Conservation (phyloP, 2,329 filamentous ascomycete species). For the Rhinocladiella mackenziei region DNA sequence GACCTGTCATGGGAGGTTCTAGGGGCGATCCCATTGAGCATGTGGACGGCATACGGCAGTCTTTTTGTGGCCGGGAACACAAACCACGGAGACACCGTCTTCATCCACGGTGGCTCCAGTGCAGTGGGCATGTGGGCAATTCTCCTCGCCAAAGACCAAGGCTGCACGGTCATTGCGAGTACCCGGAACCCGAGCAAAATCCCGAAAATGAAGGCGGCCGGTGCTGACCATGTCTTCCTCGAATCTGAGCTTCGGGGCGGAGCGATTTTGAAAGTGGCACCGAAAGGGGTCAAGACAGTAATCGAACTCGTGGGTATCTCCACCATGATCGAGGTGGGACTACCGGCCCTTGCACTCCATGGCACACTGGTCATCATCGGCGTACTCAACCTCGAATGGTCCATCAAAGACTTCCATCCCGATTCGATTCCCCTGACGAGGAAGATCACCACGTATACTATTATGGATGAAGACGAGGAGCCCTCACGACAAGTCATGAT, state of each 20-base stretch:
- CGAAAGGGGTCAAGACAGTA: conserved; percentile 4
- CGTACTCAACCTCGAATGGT: background rate
- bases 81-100: background rate
- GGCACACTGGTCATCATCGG: background rate
- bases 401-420: background rate
- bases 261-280: background rate
- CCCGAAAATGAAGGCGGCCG: background rate
- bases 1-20: conserved; percentile 1
- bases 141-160: conserved; percentile 4
- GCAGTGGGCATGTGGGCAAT: conserved; percentile 3
- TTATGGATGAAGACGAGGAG: background rate
- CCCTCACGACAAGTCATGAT: background rate
- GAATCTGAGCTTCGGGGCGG: background rate
- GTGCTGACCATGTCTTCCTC: conserved; percentile 1
- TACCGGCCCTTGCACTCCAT: background rate
- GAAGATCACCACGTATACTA: background rate
- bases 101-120: conserved; percentile 2
- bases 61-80: background rate
- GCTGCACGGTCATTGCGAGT: conserved; percentile 1
- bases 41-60: conserved; percentile 4
- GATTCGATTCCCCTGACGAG: background rate
- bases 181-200: conserved; percentile 2
- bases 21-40: conserved; percentile 1
- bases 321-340: background rate
- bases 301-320: conserved; percentile 3